A percentile compares a stretch with the other conserved stretches of the same genome.
Evolutionary conservation across 2,329 filamentous ascomycete species (phyloP).

Genomic region (Cordyceps militaris): DNA sequence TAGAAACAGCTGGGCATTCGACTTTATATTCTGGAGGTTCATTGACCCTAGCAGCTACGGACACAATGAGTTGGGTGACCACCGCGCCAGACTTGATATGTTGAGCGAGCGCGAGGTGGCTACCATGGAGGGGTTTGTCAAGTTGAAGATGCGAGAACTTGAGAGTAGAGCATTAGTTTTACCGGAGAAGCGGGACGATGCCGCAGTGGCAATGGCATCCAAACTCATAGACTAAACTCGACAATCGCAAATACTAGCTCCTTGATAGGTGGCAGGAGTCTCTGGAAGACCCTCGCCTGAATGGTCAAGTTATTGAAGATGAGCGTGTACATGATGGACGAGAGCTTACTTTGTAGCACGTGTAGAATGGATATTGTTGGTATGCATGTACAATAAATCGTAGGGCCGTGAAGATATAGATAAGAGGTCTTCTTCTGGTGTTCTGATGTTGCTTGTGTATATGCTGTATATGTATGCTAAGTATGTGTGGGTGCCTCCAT

Average conservation of each 20-base stretch:
- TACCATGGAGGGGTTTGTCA: slow-evolving; percentile 22
- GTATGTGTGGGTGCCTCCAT: too few relatives aligned
- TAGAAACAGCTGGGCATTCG: slow-evolving; percentile 32
- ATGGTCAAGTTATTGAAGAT: too few relatives aligned
- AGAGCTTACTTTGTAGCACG: too few relatives aligned
- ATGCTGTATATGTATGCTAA: too few relatives aligned
- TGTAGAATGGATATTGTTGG: too few relatives aligned
- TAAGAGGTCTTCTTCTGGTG: too few relatives aligned
- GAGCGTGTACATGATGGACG: too few relatives aligned
- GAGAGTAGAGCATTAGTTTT: slow-evolving; percentile 4
- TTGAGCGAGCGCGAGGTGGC: slow-evolving; percentile 17
- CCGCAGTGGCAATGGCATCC: background rate
- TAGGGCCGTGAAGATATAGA: too few relatives aligned
- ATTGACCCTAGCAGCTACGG: slow-evolving; percentile 31
- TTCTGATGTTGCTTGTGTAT: too few relatives aligned
- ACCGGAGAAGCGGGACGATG: slow-evolving; percentile 11
- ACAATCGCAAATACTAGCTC: background rate
- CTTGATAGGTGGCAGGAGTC: too few relatives aligned
- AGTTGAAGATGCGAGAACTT: slow-evolving; percentile 15
- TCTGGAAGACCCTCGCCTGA: too few relatives aligned
- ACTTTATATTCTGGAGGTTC: slow-evolving; percentile 30
- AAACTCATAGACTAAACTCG: background rate
- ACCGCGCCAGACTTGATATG: slow-evolving; percentile 18
- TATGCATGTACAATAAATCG: too few relatives aligned
- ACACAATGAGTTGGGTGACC: slow-evolving; percentile 16